These are phyloP conservation scores for Fusarium domesticum DNA, from an alignment of 2,329 filamentous ascomycete genomes.

Conservation along the genomic window DNA sequence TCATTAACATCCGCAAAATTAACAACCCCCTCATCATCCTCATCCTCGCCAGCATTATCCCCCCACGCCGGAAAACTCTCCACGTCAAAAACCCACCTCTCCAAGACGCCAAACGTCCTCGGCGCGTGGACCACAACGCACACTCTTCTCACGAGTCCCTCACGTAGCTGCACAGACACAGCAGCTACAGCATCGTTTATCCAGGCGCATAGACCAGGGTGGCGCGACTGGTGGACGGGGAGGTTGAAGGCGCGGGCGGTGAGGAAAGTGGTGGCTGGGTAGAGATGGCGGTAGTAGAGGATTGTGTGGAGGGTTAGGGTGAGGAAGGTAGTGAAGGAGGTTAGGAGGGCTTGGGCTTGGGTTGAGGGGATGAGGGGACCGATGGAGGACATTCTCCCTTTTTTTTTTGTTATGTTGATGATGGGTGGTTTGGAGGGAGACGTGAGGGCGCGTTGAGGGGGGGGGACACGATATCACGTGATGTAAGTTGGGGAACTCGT, in stretches of 20 bases:
- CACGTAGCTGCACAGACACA: constrained; percentile 66
- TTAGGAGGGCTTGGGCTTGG: constrained; percentile 51
- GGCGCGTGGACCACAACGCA: constrained; percentile 48
- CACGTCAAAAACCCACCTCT: constrained; percentile 62
- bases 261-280: constrained; percentile 74
- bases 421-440: not conserved
- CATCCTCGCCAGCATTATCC: constrained; percentile 17
- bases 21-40: constrained; percentile 31
- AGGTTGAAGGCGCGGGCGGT: constrained; percentile 79
- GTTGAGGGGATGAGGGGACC: constrained; percentile 32
- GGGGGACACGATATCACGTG: constrained; percentile 29
- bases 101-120: constrained; percentile 44
- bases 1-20: constrained; percentile 65
- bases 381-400: constrained; percentile 3
- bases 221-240: constrained; percentile 78
- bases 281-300: constrained; percentile 76
- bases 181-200: constrained; percentile 76
- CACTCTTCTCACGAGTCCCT: constrained; percentile 46
- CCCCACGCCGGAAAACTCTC: constrained; percentile 45
- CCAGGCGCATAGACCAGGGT: constrained; percentile 83
- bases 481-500: too few species aligned
- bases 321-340: constrained; percentile 74
- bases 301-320: constrained; percentile 82
- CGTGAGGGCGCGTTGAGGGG: constrained; percentile 24
- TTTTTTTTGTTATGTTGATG: not conserved